Conservation (phyloP, 148 eudicot species). For the Camellia lanceoleosa region DNA sequence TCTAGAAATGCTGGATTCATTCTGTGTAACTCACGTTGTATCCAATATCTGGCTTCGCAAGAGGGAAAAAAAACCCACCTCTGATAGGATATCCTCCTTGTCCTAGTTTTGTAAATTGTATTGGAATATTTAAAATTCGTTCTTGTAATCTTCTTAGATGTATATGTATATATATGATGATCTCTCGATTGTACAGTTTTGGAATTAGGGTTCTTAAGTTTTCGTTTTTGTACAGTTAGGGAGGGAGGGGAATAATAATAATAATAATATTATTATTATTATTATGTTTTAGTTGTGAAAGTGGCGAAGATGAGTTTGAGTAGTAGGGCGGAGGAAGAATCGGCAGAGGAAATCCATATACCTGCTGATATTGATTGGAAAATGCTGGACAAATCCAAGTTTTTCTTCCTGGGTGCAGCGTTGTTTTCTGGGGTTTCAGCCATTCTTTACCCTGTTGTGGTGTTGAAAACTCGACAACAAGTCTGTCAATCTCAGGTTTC, state of each 20-base stretch:
- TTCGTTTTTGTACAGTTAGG: not conserved
- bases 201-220: slow-evolving; percentile 7
- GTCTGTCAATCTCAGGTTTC: slow-evolving; percentile 44
- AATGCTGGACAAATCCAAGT: slow-evolving; percentile 84
- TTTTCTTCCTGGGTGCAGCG: slow-evolving; percentile 81
- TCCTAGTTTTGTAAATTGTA: slow-evolving; percentile 5
- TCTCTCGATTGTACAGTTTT: slow-evolving; percentile 5
- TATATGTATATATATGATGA: too few relatives aligned
- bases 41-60: slow-evolving; percentile 57
- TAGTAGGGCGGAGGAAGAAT: slow-evolving; percentile 56
- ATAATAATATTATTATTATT: too few relatives aligned
- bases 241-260: not conserved
- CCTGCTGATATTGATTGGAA: slow-evolving; percentile 93
- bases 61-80: slow-evolving; percentile 39
- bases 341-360: slow-evolving; percentile 55
- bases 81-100: not conserved
- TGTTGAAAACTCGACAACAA: slow-evolving; percentile 84
- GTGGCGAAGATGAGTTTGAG: slow-evolving; percentile 70
- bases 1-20: slow-evolving; percentile 50
- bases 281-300: slow-evolving; percentile 12
- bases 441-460: slow-evolving; percentile 70
- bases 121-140: not conserved
- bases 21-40: slow-evolving; percentile 28
- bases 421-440: slow-evolving; percentile 83
- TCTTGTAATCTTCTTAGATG: not conserved